Base-by-base conservation (phyloP, 1,284 basidiomycete genomes). In the Cystobasidium pallidum region DNA sequence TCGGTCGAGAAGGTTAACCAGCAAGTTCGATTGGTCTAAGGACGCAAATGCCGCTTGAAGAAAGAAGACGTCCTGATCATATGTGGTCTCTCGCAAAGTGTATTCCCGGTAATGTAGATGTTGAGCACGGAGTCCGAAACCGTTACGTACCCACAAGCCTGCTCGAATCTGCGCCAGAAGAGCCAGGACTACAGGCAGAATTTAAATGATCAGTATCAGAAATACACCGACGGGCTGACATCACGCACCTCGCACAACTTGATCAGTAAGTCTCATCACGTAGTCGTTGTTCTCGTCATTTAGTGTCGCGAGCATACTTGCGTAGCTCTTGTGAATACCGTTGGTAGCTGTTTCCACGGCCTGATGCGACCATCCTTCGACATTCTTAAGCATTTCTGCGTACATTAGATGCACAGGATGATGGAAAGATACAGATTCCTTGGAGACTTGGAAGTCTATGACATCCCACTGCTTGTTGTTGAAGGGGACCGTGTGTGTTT, bases 101-200 rank as follows among this genome's bases (percentile, higher is more conserved):
- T 93, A 93, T 80, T 99, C 95, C 51, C 94, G 90, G 81, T 99
- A 99, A 80, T 99, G 94, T 68, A 95, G 85, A n/a, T 94, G 86
- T 80, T 99, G 96, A 0, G 92, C 92, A 1, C 95, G 89, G 76
- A 99, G 94, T 6, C 91, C 91, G 77, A 94, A 92, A 1, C 96
- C 96, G 77, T 99, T 99, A 66, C 95, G 89, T 3, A 97, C 94
- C 96, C 96, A 99, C 24, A 98, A 85, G 2, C 94, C 94, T 1
- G 92, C 90, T 19, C 94, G 88, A 67, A 98, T 94, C 81, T 99
- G 96, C 0, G 95, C 92, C 41, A 98, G 88, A 85, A 93, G 91
- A 0, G 89, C 86, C 24, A 92, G 83, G 3, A 92, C 92, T 94
- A 74, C 28, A 66, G 32, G 3, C 26, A 43, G 34, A 81, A 75